Conservation (phyloP, 768 basidiomycete genomes). For the Macrolepiota fuliginosa region DNA sequence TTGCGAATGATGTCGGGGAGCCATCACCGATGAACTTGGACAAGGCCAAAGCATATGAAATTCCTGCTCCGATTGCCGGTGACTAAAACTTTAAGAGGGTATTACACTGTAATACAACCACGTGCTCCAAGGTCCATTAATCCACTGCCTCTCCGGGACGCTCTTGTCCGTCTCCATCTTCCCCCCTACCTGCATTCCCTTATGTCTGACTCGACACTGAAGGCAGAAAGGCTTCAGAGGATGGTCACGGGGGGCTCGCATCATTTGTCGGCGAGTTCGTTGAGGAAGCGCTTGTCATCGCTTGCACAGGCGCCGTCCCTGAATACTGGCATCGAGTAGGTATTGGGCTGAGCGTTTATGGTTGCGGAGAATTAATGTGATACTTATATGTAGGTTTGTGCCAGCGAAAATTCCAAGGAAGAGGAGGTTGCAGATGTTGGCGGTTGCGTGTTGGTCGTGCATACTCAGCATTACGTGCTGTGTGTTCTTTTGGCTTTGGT, state of each 20-base stretch:
- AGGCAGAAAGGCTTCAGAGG: not conserved
- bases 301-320: conserved; percentile 58
- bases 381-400: conserved; percentile 56
- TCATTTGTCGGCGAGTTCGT: conserved; percentile 56
- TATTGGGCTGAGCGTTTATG: conserved; percentile 12
- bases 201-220: not conserved
- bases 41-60: not conserved
- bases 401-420: conserved; percentile 84
- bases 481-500: conserved; percentile 83
- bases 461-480: conserved; percentile 65
- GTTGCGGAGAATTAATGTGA: too few species aligned
- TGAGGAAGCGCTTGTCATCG: conserved; percentile 62
- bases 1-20: not conserved
- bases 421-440: conserved; percentile 84
- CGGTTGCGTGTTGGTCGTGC: conserved; percentile 87
- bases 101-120: not conserved
- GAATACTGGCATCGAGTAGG: conserved; percentile 75
- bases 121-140: conserved; percentile 1
- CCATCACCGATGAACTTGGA: not conserved
- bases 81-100: not conserved
- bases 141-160: not conserved
- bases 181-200: not conserved
- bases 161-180: not conserved
- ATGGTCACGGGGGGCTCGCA: conserved; percentile 28
- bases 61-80: not conserved